Percentiles rank a stretch among this genome's conserved stretches.
phyloP scores from a whole-genome alignment of 164 flowering plant genomes.

The Stephania cephalantha region DNA sequence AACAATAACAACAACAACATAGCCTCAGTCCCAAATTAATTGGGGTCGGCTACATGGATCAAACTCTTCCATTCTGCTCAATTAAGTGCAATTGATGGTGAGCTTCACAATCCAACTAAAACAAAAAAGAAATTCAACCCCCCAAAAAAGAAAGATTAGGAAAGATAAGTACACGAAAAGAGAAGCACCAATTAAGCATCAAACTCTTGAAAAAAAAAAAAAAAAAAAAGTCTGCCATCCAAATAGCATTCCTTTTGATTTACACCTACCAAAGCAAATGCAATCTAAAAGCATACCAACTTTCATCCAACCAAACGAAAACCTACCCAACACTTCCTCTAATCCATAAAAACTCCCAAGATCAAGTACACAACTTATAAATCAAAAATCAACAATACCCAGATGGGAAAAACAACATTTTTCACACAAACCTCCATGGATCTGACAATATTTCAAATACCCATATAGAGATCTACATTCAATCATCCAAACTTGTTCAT shows the following conservation, averaged over 20 bases:
- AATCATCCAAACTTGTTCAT: background rate
- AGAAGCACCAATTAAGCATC: too few species aligned
- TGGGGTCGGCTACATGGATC: too few species aligned
- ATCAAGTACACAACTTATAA: background rate
- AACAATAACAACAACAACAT: background rate
- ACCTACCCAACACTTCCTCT: background rate
- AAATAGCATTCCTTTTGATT: too few species aligned
- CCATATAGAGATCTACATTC: slow-evolving; percentile 16
- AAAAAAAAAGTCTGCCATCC: too few species aligned
- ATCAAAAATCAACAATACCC: slow-evolving; percentile 7
- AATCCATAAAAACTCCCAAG: background rate
- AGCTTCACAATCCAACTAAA: too few species aligned
- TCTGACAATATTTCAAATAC: slow-evolving; percentile 16
- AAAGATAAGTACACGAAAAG: too few species aligned
- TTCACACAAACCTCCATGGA: slow-evolving; percentile 8
- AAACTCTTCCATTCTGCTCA: too few species aligned
- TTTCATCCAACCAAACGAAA: background rate
- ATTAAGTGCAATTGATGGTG: too few species aligned
- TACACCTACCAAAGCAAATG: background rate
- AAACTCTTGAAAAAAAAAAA: too few species aligned
- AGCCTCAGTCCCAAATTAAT: too few species aligned
- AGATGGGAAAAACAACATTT: slow-evolving; percentile 10
- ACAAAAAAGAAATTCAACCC: background rate
- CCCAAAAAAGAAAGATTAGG: too few species aligned
- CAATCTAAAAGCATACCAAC: background rate